phyloP scores from a whole-genome alignment of 331 rosid genomes.

The Acacia concinna region DNA sequence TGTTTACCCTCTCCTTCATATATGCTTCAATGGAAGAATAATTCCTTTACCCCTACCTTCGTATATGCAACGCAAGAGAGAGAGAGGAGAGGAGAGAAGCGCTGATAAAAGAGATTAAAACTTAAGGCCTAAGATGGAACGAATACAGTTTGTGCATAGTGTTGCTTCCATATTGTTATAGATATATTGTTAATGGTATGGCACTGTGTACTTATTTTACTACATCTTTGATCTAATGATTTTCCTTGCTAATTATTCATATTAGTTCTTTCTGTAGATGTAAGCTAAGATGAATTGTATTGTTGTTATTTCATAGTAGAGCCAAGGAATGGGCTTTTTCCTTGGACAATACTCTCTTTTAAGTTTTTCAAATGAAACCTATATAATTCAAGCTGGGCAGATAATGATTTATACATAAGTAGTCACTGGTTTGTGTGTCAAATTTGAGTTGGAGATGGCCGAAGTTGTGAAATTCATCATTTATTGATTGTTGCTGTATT shows the following conservation, averaged over 20 bases:
- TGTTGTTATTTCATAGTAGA: conserved; percentile 15
- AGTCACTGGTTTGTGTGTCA: neutral
- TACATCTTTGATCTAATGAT: conserved; percentile 8
- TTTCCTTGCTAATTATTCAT: conserved; percentile 1
- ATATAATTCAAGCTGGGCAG: neutral
- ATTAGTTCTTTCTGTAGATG: conserved; percentile 2
- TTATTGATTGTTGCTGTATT: conserved; percentile 15
- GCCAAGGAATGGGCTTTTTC: conserved; percentile 9
- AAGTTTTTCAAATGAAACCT: neutral
- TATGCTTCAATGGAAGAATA: too few species aligned
- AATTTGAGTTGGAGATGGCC: neutral
- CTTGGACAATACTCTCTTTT: neutral
- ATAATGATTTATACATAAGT: neutral
- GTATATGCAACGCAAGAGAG: too few species aligned
- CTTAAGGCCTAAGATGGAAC: neutral
- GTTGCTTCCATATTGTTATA: neutral
- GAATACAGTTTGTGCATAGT: neutral
- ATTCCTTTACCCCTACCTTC: too few species aligned
- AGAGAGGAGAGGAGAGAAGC: too few species aligned
- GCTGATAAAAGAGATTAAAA: too few species aligned
- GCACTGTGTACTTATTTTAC: neutral
- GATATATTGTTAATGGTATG: neutral
- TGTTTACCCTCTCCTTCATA: too few species aligned
- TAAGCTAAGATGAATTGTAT: conserved; percentile 19
- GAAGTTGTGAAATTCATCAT: neutral